Base-by-base conservation (phyloP, 1,284 basidiomycete species). In the Microbotryomycetes sp. region DNA sequence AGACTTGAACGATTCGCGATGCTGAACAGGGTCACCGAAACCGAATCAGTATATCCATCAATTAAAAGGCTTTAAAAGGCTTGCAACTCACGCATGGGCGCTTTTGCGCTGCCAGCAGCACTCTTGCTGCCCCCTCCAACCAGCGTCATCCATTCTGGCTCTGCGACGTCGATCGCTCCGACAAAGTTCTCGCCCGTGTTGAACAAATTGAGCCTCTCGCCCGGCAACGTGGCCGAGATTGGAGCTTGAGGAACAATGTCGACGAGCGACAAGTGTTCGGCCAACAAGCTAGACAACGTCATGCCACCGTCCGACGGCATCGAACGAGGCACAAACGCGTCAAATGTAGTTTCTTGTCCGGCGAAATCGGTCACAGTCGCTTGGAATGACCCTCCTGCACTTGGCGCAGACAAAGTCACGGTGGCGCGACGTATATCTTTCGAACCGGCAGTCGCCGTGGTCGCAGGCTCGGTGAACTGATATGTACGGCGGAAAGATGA, bases 1-100 rank as follows among this genome's bases (percentile, higher is more conserved):
- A 69, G 31, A 76, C 73, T 26, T 76, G 72, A 13, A 77, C 75
- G 46, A 61, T 67, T 55, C 69, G 62, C 11, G 62, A 66, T 3
- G 67, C 64, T 65, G 62, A 9, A 41, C 57, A 63, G 50, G 57
- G 61, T 41, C 60, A 23, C 4, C 31, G 4, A 4, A 41, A 21
- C 1, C 9, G 18, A 1, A 28, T 30, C 9, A 30, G 54, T 11
- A 21, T 18, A 1, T 2, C 13, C 18, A 30, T 54, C 18, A 18
- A 21, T 23, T n/a, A 13, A 13, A 30, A 4, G 11, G 35, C 2
- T 30, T n/a, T 21, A 21, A 7, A 45, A 54, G 31, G 24, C 15
- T 18, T 35, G 30, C n/a, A 16, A 60, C 64, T 51, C 21, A 57
- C 57, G 65, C 67, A 65, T 69, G 24, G 62, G 67, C n/a, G 61